These are phyloP conservation scores for Diaporthe capsici DNA, from an alignment of 2,329 filamentous ascomycete genomes.

Conservation along the genomic window DNA sequence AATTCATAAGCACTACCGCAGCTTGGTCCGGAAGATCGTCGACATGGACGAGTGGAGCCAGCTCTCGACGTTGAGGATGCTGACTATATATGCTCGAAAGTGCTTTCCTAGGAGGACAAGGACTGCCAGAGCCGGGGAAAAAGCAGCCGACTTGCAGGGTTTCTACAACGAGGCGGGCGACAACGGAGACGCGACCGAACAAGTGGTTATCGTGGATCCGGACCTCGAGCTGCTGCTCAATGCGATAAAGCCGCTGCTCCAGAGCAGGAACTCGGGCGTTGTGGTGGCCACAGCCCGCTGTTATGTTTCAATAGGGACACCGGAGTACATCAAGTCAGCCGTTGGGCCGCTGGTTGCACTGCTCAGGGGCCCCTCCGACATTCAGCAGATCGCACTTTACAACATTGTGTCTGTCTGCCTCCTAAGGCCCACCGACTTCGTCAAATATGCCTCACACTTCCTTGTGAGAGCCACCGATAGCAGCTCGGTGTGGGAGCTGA, in stretches of 20 bases:
- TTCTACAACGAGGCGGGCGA: constrained; percentile 83
- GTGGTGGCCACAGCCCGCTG: constrained; percentile 88
- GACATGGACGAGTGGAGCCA: constrained; percentile 99
- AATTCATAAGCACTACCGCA: constrained; percentile 90
- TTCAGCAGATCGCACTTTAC: constrained; percentile 90
- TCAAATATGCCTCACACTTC: constrained; percentile 90
- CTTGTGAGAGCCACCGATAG: constrained; percentile 85
- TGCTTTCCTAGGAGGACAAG: constrained; percentile 85
- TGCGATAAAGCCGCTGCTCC: constrained; percentile 85
- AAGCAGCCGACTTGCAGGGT: constrained; percentile 68
- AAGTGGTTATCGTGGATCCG: constrained; percentile 78
- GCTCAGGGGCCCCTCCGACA: constrained; percentile 86
- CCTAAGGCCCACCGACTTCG: constrained; percentile 81
- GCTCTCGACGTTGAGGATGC: constrained; percentile 82
- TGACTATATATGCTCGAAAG: constrained; percentile 86
- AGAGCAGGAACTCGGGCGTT: constrained; percentile 93
- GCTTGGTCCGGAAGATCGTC: constrained; percentile 88
- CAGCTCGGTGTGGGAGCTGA: constrained; percentile 88
- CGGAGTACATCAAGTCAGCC: constrained; percentile 80
- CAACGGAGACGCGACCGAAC: constrained; percentile 59
- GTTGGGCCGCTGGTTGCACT: constrained; percentile 90
- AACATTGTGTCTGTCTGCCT: constrained; percentile 96
- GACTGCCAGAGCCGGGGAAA: constrained; percentile 62
- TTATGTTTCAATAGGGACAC: constrained; percentile 87
- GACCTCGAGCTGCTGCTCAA: constrained; percentile 88